These are phyloP conservation scores for Lactarius sp. DNA, from an alignment of 768 basidiomycete species.

Conservation along the genomic window DNA sequence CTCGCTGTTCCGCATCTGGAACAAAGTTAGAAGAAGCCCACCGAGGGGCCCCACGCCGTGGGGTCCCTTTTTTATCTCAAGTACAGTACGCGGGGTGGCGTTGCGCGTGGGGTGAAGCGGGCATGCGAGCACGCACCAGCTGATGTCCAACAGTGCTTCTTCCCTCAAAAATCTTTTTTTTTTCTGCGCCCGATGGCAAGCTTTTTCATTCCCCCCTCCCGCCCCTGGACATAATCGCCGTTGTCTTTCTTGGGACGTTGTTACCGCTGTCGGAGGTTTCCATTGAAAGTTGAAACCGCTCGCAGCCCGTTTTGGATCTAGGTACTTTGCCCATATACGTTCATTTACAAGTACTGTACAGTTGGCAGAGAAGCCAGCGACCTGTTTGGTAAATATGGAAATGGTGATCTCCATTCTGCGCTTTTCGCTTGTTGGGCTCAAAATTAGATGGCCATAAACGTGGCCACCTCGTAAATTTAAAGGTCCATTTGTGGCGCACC, in stretches of 20 bases:
- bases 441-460: neutral
- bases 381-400: neutral
- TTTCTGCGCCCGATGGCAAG: neutral
- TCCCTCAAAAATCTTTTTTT: no score
- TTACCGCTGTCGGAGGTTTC: conserved; percentile 8
- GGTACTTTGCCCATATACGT: neutral
- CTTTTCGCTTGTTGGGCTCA: conserved; percentile 3
- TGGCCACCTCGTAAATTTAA: neutral
- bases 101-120: neutral
- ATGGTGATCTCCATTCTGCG: neutral
- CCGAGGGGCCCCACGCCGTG: neutral
- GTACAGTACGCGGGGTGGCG: neutral
- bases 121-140: neutral
- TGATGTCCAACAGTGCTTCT: no score
- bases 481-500: conserved; percentile 7
- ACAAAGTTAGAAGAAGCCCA: conserved; percentile 1
- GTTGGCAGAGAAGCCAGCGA: neutral
- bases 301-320: neutral
- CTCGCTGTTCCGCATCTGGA: conserved; percentile 11
- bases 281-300: conserved; percentile 8
- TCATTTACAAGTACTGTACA: neutral
- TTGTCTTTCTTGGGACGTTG: conserved; percentile 10
- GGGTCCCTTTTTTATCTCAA: neutral
- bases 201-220: neutral
- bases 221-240: conserved; percentile 1